Conservation (phyloP, 2,329 filamentous ascomycete species). For the Aspergillus sp. region DNA sequence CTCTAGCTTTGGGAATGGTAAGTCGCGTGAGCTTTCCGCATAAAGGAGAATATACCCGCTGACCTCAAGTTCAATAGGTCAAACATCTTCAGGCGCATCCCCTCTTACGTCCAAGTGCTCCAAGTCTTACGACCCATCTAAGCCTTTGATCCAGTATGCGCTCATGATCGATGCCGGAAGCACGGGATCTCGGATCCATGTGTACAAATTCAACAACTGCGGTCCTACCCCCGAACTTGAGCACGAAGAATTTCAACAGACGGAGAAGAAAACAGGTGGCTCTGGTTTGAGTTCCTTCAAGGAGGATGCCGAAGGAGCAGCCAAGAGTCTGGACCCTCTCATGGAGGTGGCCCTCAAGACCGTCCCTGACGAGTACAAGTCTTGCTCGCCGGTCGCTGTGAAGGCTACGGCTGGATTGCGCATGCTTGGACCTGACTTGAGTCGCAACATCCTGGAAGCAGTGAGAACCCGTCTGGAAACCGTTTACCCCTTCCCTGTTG, state of each 20-base stretch:
- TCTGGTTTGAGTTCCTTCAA: constrained; percentile 80
- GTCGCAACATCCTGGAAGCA: constrained; percentile 76
- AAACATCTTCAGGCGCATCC: constrained; percentile 13
- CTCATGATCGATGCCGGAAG: constrained; percentile 98
- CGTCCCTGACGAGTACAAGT: constrained; percentile 82
- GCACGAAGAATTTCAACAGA: constrained; percentile 89
- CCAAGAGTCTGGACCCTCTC: constrained; percentile 80
- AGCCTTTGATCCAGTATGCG: constrained; percentile 94
- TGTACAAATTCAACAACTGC: constrained; percentile 99
- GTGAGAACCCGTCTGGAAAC: constrained; percentile 81
- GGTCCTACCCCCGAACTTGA: constrained; percentile 92
- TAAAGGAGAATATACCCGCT: no score
- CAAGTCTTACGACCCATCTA: constrained; percentile 77
- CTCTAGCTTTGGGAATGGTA: constrained; percentile 20
- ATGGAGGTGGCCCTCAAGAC: constrained; percentile 79
- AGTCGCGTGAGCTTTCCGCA: constrained; percentile 1
- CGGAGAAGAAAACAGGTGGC: constrained; percentile 75
- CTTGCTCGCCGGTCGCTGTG: constrained; percentile 92
- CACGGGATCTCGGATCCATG: constrained; percentile 95
- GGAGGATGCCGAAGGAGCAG: constrained; percentile 79
- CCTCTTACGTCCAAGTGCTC: constrained; percentile 70
- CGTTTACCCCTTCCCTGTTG: constrained; percentile 89
- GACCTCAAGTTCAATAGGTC: no score
- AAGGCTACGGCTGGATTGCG: constrained; percentile 95
- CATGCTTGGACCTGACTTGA: constrained; percentile 75